Conservation (phyloP, 805 yeast genomes). For the Candida xyloterini region DNA sequence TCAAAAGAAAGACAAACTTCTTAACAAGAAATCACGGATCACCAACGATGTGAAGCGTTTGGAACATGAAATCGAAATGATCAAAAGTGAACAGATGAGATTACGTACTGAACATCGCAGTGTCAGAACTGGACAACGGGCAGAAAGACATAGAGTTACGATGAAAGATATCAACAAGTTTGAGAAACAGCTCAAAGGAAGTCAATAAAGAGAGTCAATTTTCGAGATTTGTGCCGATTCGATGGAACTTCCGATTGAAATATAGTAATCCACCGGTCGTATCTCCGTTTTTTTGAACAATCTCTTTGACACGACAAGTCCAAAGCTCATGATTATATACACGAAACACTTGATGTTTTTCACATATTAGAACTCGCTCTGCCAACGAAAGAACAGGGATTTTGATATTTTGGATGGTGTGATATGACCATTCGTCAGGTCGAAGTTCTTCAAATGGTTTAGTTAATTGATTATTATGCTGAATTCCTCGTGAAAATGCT, state of each 20-base stretch:
- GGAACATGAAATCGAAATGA: conserved; percentile 26
- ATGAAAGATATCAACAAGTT: conserved; percentile 25
- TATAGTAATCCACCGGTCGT: conserved; percentile 60
- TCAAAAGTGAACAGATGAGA: conserved; percentile 25
- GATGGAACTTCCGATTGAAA: conserved; percentile 60
- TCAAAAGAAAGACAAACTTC: conserved; percentile 34
- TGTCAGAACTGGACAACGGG: conserved; percentile 22
- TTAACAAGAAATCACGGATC: conserved; percentile 31
- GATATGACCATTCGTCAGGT: conserved; percentile 37
- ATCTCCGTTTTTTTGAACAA: conserved; percentile 39
- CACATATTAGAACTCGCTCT: conserved; percentile 63
- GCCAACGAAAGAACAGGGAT: conserved; percentile 55
- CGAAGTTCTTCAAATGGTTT: conserved; percentile 52
- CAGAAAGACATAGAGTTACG: conserved; percentile 24
- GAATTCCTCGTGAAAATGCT: conserved; percentile 56
- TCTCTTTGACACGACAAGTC: conserved; percentile 73
- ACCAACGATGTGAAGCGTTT: conserved; percentile 23
- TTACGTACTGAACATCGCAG: conserved; percentile 22
- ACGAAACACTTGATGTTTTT: conserved; percentile 45
- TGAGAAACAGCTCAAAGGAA: conserved; percentile 22
- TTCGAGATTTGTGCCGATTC: conserved; percentile 28
- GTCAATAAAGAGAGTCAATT: conserved; percentile 10
- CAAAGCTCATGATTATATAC: conserved; percentile 90
- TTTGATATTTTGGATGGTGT: conserved; percentile 23
- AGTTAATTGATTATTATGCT: conserved; percentile 37